These are phyloP conservation scores for Triticum aestivum DNA, from an alignment of 176 grass and related monocot species.

Conservation along the genomic window DNA sequence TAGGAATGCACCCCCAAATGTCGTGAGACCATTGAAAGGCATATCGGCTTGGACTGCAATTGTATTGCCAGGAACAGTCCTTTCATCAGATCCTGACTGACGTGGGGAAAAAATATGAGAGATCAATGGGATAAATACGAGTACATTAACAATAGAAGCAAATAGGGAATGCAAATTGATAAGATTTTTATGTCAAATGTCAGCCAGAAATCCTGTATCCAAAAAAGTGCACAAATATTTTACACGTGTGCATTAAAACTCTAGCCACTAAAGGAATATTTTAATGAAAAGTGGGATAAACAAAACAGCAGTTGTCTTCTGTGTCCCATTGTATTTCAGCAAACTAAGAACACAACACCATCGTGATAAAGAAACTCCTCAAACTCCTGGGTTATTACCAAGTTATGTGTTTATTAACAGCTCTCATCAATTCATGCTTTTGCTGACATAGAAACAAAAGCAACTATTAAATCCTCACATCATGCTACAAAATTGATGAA, in stretches of 20 bases:
- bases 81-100: conserved; percentile 84
- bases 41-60: conserved; percentile 94
- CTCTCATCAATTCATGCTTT: neutral
- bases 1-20: conserved; percentile 84
- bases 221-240: conserved; percentile 4
- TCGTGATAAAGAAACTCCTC: neutral
- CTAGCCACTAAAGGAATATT: neutral
- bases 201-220: neutral
- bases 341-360: neutral
- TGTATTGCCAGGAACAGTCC: conserved; percentile 90
- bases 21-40: conserved; percentile 81
- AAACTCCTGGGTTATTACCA: neutral
- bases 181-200: neutral
- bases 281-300: neutral
- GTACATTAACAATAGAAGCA: neutral
- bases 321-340: neutral
- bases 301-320: neutral
- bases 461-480: neutral
- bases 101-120: neutral
- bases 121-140: neutral
- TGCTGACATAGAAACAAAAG: neutral
- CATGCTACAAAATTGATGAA: neutral
- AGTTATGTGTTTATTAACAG: neutral
- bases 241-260: neutral
- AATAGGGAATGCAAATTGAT: neutral